Percentiles rank a stretch among this genome's conserved stretches.
phyloP scores from a whole-genome alignment of 768 basidiomycete species.

The Cystobasidiopsis lactophilus region DNA sequence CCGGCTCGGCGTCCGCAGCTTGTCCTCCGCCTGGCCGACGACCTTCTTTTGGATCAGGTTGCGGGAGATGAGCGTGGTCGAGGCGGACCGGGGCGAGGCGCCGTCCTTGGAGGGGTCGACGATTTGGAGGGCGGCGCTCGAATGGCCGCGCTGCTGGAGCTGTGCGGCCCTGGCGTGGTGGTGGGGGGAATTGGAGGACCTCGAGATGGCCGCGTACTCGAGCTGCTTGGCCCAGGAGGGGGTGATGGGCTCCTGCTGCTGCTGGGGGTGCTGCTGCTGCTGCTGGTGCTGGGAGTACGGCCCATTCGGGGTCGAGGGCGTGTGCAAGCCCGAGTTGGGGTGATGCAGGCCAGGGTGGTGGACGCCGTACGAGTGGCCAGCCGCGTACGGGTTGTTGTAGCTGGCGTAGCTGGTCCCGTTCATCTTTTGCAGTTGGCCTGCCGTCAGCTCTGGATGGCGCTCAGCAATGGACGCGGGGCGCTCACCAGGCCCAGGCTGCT shows the following conservation, averaged over 20 bases:
- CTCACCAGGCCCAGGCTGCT: too few species aligned
- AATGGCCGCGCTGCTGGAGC: conserved; percentile 65
- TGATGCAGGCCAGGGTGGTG: too few species aligned
- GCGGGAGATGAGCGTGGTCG: background rate
- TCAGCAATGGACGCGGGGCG: too few species aligned
- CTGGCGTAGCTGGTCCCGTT: too few species aligned
- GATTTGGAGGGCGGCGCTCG: conserved; percentile 74
- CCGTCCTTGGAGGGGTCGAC: conserved; percentile 51
- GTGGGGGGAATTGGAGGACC: conserved; percentile 67
- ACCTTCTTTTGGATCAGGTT: conserved; percentile 1
- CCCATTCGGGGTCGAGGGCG: too few species aligned
- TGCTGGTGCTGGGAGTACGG: too few species aligned
- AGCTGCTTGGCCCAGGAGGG: conserved; percentile 19
- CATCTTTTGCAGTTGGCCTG: too few species aligned
- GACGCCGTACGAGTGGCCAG: too few species aligned
- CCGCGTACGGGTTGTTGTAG: too few species aligned
- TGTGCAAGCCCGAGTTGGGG: too few species aligned
- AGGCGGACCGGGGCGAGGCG: conserved; percentile 18
- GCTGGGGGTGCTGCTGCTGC: background rate
- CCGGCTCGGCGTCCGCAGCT: conserved; percentile 1
- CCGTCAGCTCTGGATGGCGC: too few species aligned
- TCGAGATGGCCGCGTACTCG: conserved; percentile 39
- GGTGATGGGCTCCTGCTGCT: conserved; percentile 8
- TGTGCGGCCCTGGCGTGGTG: conserved; percentile 89
- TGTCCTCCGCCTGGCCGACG: conserved; percentile 3